A percentile compares a stretch with the other conserved stretches of the same genome.
phyloP scores from a whole-genome alignment of 2,329 filamentous ascomycete genomes.

The Grosmannia huntii region DNA sequence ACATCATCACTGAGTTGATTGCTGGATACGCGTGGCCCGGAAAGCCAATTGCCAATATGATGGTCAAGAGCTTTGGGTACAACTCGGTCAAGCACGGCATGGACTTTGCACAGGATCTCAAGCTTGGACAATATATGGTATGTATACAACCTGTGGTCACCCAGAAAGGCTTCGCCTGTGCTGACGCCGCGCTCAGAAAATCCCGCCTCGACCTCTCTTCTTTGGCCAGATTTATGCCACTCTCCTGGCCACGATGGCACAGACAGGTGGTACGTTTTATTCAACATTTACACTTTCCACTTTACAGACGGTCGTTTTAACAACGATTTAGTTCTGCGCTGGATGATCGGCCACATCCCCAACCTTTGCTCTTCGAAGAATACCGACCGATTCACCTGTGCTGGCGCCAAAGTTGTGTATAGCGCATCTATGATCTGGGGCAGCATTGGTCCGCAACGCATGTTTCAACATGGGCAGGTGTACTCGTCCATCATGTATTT shows the following conservation, averaged over 20 bases:
- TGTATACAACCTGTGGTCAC: too few relatives aligned
- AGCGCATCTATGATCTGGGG: slow-evolving; percentile 44
- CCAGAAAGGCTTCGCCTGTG: background rate
- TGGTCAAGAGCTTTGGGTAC: slow-evolving; percentile 28
- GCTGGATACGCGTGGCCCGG: slow-evolving; percentile 28
- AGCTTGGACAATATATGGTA: slow-evolving; percentile 7
- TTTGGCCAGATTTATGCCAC: slow-evolving; percentile 46
- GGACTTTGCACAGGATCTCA: slow-evolving; percentile 27
- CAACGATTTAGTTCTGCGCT: slow-evolving; percentile 23
- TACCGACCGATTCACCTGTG: slow-evolving; percentile 36
- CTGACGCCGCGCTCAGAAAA: slow-evolving; percentile 18
- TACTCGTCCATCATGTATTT: slow-evolving; percentile 36
- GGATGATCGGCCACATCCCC: slow-evolving; percentile 35
- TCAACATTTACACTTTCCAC: background rate
- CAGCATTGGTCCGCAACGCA: slow-evolving; percentile 35
- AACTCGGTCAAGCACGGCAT: slow-evolving; percentile 34
- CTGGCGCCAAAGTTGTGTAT: slow-evolving; percentile 41
- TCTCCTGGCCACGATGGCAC: slow-evolving; percentile 33
- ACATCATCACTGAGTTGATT: slow-evolving; percentile 35
- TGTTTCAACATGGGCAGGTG: slow-evolving; percentile 35
- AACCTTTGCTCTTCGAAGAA: slow-evolving; percentile 35
- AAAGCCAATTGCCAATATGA: slow-evolving; percentile 33
- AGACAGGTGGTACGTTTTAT: slow-evolving; percentile 3
- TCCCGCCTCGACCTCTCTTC: slow-evolving; percentile 47
- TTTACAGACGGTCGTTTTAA: background rate